phyloP scores from a whole-genome alignment of 768 basidiomycete species.

The Naganishia onofrii region DNA sequence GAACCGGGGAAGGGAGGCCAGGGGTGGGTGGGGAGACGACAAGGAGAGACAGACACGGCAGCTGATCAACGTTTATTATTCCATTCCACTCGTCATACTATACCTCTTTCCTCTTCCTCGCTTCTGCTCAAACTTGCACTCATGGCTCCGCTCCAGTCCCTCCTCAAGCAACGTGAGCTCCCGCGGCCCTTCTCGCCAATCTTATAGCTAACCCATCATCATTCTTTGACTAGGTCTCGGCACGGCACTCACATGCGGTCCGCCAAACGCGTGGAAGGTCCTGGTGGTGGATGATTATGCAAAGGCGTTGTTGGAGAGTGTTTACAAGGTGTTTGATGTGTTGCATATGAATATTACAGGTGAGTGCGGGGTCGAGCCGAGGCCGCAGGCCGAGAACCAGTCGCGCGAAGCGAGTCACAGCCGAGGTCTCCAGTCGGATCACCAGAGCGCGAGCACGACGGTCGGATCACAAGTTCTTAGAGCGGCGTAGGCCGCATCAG shows the following conservation, averaged over 20 bases:
- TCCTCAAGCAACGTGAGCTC: constrained; percentile 30
- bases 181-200: background rate
- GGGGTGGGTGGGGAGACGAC: too few species aligned
- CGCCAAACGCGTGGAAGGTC: constrained; percentile 90
- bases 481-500: too few species aligned
- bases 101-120: background rate
- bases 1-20: too few species aligned
- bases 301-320: constrained; percentile 74
- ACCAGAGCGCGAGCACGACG: too few species aligned
- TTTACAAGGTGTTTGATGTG: constrained; percentile 89
- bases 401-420: constrained; percentile 4
- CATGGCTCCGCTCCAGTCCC: constrained; percentile 15
- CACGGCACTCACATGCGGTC: constrained; percentile 52
- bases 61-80: background rate
- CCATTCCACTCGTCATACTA: too few species aligned
- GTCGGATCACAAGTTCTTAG: too few species aligned
- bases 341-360: constrained; percentile 93
- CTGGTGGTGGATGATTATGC: constrained; percentile 93
- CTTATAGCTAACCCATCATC: background rate
- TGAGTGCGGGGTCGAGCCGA: constrained; percentile 57
- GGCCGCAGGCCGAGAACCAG: background rate
- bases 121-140: background rate
- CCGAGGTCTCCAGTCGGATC: too few species aligned
- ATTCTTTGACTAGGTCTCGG: constrained; percentile 40
- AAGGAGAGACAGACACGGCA: background rate